phyloP scores from a whole-genome alignment of 2,329 filamentous ascomycete genomes.

The Penicillium nordicum region DNA sequence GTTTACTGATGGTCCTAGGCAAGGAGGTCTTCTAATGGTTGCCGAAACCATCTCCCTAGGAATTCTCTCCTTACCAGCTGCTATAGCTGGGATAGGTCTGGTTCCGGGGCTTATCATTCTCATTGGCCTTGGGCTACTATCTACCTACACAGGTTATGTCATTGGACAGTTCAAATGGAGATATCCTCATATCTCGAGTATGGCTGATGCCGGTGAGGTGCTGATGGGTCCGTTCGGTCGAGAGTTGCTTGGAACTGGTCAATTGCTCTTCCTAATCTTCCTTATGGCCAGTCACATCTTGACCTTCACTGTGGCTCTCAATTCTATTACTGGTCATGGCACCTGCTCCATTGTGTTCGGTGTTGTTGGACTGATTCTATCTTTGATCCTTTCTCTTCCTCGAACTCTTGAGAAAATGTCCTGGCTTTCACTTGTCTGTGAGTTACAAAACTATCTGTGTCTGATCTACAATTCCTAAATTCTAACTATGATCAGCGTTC shows the following conservation, averaged over 20 bases:
- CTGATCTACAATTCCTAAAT: neutral
- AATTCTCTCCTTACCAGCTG: conserved; percentile 52
- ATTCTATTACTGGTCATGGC: conserved; percentile 57
- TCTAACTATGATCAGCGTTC: neutral
- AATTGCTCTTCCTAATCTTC: too few relatives aligned
- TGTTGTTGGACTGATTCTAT: conserved; percentile 55
- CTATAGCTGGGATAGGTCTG: conserved; percentile 51
- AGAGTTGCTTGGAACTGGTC: too few relatives aligned
- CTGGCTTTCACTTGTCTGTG: conserved; percentile 55
- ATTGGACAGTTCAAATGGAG: too few relatives aligned
- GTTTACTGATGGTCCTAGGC: neutral
- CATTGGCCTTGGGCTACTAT: conserved; percentile 49
- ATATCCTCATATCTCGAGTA: too few relatives aligned
- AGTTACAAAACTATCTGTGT: neutral
- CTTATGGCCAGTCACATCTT: too few relatives aligned
- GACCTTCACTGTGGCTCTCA: conserved; percentile 55
- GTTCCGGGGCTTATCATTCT: conserved; percentile 53
- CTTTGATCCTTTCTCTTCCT: conserved; percentile 55
- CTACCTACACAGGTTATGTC: conserved; percentile 29
- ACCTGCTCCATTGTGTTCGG: conserved; percentile 61
- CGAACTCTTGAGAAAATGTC: conserved; percentile 58
- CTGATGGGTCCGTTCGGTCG: too few relatives aligned
- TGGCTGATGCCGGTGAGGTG: too few relatives aligned
- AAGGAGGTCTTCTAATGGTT: conserved; percentile 45
- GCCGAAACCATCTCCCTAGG: conserved; percentile 57